Base-by-base conservation (phyloP, 805 yeast species). In the Candida koratica region DNA sequence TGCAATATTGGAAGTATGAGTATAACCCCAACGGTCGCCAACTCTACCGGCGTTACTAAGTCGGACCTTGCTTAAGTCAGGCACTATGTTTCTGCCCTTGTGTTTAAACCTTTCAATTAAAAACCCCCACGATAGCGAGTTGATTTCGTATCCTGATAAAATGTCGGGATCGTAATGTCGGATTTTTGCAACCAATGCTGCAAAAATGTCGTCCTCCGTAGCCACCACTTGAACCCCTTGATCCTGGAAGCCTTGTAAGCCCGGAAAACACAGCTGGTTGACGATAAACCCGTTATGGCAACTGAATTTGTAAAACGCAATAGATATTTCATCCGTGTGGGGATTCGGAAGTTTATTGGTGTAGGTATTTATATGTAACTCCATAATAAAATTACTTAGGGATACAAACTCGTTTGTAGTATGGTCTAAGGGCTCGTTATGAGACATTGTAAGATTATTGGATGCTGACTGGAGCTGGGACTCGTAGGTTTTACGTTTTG, bases 41-140 rank as follows among this genome's bases (percentile, higher is more conserved):
- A 69, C 53, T 48, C 73, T 81, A 22, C 75, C 77, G 26, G 65
- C 66, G 22, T 69, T 63, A 27, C 72, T 71, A 16, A 41, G 47
- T 1, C 51, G 57, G 0, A 81, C 81, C 37, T 96, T 61, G 1
- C 95, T 77, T 1, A 88, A 53, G 28, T 76, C 72, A 0, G 67
- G 61, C n/a, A 73, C 54, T 3, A 87, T 44, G 45, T 85, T 82
- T 9, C 71, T 57, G 2, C 72, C 73, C 2, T 52, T 58, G 0
- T 39, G 42, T 12, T 64, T 53, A 38, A 74, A 70, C 30, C 98
- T 56, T 35, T 84, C 93, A 17, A 84, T 68, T 0, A 89, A 36
- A 49, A 84, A 93, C 0, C 98, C 97, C 97, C 97, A 90, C 0
- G 97, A 85, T 0, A 73, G 49, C 1, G 79, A 61, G 44, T 86